Base-by-base conservation (phyloP, 768 basidiomycete species). In the Mycena galericulata region DNA sequence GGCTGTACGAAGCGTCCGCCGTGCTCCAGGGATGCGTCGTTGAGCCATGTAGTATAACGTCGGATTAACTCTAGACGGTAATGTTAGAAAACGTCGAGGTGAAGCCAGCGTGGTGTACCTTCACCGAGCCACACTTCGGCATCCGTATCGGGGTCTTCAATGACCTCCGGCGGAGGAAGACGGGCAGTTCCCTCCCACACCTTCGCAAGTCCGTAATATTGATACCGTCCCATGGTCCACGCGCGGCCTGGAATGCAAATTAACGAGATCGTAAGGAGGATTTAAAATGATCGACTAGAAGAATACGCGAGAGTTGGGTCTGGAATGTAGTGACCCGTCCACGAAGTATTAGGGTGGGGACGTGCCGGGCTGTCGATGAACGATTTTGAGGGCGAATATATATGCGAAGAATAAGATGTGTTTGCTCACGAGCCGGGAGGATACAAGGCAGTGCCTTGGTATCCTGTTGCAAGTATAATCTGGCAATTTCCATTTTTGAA, bases 291-390 rank as follows among this genome's bases (percentile, higher is more conserved):
- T 0, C 6, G 30, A 69, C 69, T 43, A n/a, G 49, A 45, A 4
- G 65, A 67, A 63, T 79, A 79, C 2, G 76, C 75, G 0, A 81
- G 67, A 7, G 79, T 78, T 3, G 79, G 78, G 45, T 81, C 79
- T 3, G 74, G 75, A 24, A 79, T 76, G 65, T 78, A 81, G 63
- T 76, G 73, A 10, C 73, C 73, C 18, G 73, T 74, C 71, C 71
- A 74, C 27, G 61, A 50, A n/a, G 72, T 53, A 45, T 74, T 67
- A 30, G n/a, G n/a, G 61, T 38, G 26, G 59, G 66, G 14, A 59
- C 45, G 30, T n/a, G n/a, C n/a, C 40, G 4, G 1, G 45, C 41
- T 10, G 60, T 58, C 11, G 56, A 62, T 36, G 8, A n/a, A 29
- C 36, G 17, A 4, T 36, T 22, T 36, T 36, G 34, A 36, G 34